These are phyloP conservation scores for Ogataea chonburiensis DNA, from an alignment of 805 yeast genomes.

Conservation along the genomic window DNA sequence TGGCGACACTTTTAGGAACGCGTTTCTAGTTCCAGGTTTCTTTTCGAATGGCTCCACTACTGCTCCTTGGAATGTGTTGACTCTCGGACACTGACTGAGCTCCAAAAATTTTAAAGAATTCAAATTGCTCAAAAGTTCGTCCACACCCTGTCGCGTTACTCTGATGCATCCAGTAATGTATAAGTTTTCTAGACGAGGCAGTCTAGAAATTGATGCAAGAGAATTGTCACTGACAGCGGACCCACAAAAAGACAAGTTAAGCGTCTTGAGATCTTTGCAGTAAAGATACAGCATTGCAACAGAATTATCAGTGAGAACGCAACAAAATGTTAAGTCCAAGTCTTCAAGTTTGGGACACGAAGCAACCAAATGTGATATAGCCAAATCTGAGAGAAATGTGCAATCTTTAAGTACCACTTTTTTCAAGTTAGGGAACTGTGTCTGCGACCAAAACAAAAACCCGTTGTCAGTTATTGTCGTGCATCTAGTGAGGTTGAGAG, in stretches of 20 bases:
- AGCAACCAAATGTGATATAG: constrained; percentile 59
- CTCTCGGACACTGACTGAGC: constrained; percentile 71
- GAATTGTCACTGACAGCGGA: constrained; percentile 76
- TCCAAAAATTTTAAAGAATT: constrained; percentile 52
- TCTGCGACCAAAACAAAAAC: constrained; percentile 61
- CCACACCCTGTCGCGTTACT: constrained; percentile 76
- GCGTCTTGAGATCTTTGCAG: constrained; percentile 51
- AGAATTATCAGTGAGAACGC: constrained; percentile 68
- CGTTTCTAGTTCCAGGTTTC: constrained; percentile 52
- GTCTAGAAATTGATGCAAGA: constrained; percentile 56
- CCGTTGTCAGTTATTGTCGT: constrained; percentile 78
- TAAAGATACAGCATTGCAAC: constrained; percentile 65
- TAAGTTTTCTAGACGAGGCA: constrained; percentile 48
- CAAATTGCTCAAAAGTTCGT: constrained; percentile 59
- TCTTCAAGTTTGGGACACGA: constrained; percentile 57
- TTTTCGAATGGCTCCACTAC: constrained; percentile 55
- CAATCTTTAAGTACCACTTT: constrained; percentile 65
- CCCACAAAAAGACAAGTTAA: constrained; percentile 74
- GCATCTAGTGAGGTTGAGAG: constrained; percentile 67
- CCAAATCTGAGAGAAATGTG: constrained; percentile 65
- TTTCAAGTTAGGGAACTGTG: constrained; percentile 52
- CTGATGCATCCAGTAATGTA: constrained; percentile 68
- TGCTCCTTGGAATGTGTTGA: constrained; percentile 59
- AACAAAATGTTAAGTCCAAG: constrained; percentile 69
- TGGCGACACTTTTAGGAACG: constrained; percentile 51